Percentiles rank a stretch among this genome's conserved stretches.
Evolutionary conservation across 805 yeast species (phyloP).

Genomic region (Hanseniaspora valbyensis): DNA sequence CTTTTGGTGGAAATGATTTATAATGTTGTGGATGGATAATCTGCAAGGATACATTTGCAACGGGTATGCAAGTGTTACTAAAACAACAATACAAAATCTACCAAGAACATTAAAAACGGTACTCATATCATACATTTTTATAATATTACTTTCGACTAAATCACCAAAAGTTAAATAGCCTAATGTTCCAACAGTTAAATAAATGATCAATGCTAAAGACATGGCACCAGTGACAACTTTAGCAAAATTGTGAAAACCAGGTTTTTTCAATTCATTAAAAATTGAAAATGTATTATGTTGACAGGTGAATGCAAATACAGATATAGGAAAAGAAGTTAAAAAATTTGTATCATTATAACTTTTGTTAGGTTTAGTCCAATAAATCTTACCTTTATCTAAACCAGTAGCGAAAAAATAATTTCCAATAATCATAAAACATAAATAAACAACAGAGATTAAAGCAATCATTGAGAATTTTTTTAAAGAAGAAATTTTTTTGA

Average conservation of each 20-base stretch:
- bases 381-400: conserved; percentile 38
- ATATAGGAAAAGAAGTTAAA: conserved; percentile 75
- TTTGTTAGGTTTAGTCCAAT: conserved; percentile 38
- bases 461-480: conserved; percentile 80
- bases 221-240: conserved; percentile 45
- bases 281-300: conserved; percentile 91
- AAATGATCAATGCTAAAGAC: conserved; percentile 48
- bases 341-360: conserved; percentile 30
- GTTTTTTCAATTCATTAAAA: conserved; percentile 63
- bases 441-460: conserved; percentile 64
- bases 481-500: conserved; percentile 67
- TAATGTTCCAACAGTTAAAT: conserved; percentile 60
- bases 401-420: conserved; percentile 40
- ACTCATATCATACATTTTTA: conserved; percentile 60
- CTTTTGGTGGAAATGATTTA: conserved; percentile 35
- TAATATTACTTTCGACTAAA: conserved; percentile 65
- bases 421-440: conserved; percentile 59
- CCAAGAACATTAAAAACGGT: conserved; percentile 61
- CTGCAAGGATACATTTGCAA: conserved; percentile 86
- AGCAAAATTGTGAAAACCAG: conserved; percentile 37
- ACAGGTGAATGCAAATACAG: conserved; percentile 90
- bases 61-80: conserved; percentile 79
- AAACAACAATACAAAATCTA: conserved; percentile 62
- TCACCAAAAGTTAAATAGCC: conserved; percentile 87
- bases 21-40: conserved; percentile 64